Percentiles rank a stretch among this genome's conserved stretches.
These are phyloP conservation scores for Brettanomyces bruxellensis DNA, from an alignment of 805 yeast species.

Conservation along the genomic window DNA sequence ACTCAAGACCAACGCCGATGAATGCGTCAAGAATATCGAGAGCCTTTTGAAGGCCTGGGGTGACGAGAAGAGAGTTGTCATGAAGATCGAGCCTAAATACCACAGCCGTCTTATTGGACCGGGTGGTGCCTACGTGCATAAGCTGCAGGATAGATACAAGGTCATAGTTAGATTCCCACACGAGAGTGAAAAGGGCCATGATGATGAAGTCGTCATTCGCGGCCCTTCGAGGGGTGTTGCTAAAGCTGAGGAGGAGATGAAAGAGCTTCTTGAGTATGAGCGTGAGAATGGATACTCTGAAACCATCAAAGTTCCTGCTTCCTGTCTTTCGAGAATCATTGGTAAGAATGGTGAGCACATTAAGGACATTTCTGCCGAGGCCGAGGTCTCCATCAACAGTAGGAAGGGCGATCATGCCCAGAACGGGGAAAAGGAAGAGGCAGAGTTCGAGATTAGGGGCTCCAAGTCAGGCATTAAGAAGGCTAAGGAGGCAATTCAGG, in stretches of 20 bases:
- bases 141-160: conserved; percentile 80
- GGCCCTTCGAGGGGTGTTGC: conserved; percentile 90
- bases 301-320: conserved; percentile 56
- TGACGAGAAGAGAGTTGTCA: conserved; percentile 61
- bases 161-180: conserved; percentile 75
- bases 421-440: conserved; percentile 41
- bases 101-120: conserved; percentile 82
- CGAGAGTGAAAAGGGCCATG: conserved; percentile 32
- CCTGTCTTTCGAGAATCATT: conserved; percentile 75
- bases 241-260: conserved; percentile 74
- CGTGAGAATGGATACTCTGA: conserved; percentile 71
- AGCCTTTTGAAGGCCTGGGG: conserved; percentile 66
- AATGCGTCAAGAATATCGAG: conserved; percentile 51
- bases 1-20: conserved; percentile 66
- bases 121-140: conserved; percentile 69
- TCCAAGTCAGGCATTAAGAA: conserved; percentile 64
- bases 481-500: conserved; percentile 56
- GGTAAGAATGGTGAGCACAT: conserved; percentile 85
- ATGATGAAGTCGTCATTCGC: conserved; percentile 60
- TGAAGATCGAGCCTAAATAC: conserved; percentile 66
- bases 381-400: conserved; percentile 49
- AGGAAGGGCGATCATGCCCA: conserved; percentile 29
- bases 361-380: conserved; percentile 65
- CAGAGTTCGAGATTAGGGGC: conserved; percentile 68
- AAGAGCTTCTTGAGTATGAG: conserved; percentile 78